These are phyloP conservation scores for Phytophthora boehmeriae DNA, from an alignment of 352 stramenopile genomes.

Conservation along the genomic window DNA sequence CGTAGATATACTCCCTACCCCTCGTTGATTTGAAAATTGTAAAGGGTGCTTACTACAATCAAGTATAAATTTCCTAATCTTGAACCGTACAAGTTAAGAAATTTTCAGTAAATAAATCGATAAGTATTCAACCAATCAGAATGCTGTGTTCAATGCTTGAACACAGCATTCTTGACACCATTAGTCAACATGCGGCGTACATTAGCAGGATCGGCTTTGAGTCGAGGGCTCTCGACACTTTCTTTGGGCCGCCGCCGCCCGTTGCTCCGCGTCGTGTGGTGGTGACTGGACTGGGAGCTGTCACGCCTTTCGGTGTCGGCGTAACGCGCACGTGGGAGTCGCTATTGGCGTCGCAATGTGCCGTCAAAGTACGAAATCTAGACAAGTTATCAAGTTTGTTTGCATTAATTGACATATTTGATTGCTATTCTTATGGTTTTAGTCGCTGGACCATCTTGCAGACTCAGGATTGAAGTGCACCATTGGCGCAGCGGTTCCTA, in stretches of 20 bases:
- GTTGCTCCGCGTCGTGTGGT: constrained; percentile 85
- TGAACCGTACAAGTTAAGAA: constrained; percentile 21
- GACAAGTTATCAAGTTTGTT: not conserved
- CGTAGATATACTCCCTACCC: not conserved
- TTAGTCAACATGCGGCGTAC: constrained; percentile 20
- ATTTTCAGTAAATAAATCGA: not conserved
- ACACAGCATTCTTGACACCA: too few relatives aligned
- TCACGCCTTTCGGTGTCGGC: constrained; percentile 91
- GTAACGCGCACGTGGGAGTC: constrained; percentile 83
- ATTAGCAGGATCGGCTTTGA: not conserved
- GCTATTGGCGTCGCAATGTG: constrained; percentile 79
- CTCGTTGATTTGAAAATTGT: constrained; percentile 18
- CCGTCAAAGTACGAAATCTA: constrained; percentile 56
- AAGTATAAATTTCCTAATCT: constrained; percentile 15
- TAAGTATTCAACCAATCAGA: not conserved
- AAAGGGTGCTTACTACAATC: constrained; percentile 8
- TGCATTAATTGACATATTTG: constrained; percentile 2
- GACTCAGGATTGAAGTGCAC: constrained; percentile 69
- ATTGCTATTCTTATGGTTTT: constrained; percentile 13
- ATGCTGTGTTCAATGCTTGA: not conserved
- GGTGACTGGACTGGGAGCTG: constrained; percentile 90
- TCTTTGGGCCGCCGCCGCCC: constrained; percentile 65
- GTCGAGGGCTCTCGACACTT: constrained; percentile 64
- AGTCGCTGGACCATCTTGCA: constrained; percentile 62
- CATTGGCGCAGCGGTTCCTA: constrained; percentile 75